A percentile compares a stretch with the other conserved stretches of the same genome.
These are phyloP conservation scores for Backusella psychrophila DNA, from an alignment of 192 early-diverging fungal genomes.

Conservation along the genomic window DNA sequence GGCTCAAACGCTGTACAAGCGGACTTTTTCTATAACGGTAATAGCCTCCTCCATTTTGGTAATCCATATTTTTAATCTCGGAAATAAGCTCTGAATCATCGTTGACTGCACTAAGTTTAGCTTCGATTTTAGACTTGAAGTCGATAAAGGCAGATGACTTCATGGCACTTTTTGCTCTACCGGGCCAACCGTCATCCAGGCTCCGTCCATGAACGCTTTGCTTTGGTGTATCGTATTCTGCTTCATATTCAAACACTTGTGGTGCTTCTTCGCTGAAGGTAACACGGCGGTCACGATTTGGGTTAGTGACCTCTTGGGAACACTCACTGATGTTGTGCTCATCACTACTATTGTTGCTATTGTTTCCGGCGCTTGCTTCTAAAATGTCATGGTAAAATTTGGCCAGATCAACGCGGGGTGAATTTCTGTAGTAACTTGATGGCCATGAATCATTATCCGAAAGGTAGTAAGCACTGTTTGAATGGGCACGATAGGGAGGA, in stretches of 20 bases:
- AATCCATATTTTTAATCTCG: background rate
- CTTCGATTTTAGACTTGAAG: slow-evolving; percentile 19
- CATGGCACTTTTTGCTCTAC: slow-evolving; percentile 9
- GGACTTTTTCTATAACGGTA: slow-evolving; percentile 15
- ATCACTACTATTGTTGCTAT: background rate
- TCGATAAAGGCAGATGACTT: slow-evolving; percentile 8
- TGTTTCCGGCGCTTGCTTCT: background rate
- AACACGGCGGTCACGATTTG: background rate
- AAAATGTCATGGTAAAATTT: slow-evolving; percentile 11
- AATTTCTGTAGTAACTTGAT: background rate
- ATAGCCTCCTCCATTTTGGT: background rate
- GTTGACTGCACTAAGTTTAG: slow-evolving; percentile 13
- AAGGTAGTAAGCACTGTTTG: background rate
- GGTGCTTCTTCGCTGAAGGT: slow-evolving; percentile 11
- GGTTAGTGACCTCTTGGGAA: background rate
- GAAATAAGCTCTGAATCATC: slow-evolving; percentile 4
- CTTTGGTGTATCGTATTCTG: background rate
- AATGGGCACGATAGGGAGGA: slow-evolving; percentile 2
- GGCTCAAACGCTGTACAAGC: background rate
- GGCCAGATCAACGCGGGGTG: slow-evolving; percentile 11
- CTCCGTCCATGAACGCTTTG: background rate
- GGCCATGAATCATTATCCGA: slow-evolving; percentile 6
- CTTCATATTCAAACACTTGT: slow-evolving; percentile 13
- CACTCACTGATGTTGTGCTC: background rate
- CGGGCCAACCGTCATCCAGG: slow-evolving; percentile 7